Conservation (phyloP, 106 monocot genomes). For the Allium cepa region DNA sequence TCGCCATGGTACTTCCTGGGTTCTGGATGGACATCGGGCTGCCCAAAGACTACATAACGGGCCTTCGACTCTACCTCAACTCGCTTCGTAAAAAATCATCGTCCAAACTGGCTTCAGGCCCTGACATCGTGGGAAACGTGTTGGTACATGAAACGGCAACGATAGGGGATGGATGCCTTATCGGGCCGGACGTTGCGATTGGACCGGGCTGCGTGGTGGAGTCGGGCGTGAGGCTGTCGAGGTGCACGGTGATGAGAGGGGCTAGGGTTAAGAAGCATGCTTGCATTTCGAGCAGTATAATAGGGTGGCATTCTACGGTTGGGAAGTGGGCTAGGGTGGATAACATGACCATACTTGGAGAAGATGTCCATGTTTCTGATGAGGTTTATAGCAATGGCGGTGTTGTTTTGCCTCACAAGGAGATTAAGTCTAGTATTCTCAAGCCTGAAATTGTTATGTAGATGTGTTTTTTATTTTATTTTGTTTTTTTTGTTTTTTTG, state of each 20-base stretch:
- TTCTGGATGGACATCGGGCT: constrained; percentile 81
- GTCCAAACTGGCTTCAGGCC: constrained; percentile 28
- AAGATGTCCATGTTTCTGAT: constrained; percentile 80
- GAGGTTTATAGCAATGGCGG: constrained; percentile 89
- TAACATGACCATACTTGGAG: constrained; percentile 85
- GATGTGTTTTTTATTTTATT: too few relatives aligned
- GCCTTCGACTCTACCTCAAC: constrained; percentile 52
- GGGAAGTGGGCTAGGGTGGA: constrained; percentile 74
- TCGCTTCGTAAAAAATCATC: constrained; percentile 43
- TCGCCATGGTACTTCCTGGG: constrained; percentile 61
- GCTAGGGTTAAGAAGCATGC: constrained; percentile 57
- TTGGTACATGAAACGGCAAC: constrained; percentile 60
- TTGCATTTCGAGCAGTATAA: constrained; percentile 61
- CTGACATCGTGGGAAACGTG: constrained; percentile 61
- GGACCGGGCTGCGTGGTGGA: constrained; percentile 67
- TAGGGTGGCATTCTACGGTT: constrained; percentile 80
- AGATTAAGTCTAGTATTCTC: constrained; percentile 79
- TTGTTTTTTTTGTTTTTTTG: too few relatives aligned
- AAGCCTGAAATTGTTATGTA: constrained; percentile 90
- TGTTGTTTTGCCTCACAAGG: constrained; percentile 85
- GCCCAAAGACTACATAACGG: constrained; percentile 67
- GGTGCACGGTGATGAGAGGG: constrained; percentile 58
- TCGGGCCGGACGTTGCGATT: constrained; percentile 64
- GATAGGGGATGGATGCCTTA: constrained; percentile 60
- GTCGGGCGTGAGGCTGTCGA: constrained; percentile 58